phyloP scores from a whole-genome alignment of 495 filamentous ascomycete genomes.

The Penicillium mononematosum region DNA sequence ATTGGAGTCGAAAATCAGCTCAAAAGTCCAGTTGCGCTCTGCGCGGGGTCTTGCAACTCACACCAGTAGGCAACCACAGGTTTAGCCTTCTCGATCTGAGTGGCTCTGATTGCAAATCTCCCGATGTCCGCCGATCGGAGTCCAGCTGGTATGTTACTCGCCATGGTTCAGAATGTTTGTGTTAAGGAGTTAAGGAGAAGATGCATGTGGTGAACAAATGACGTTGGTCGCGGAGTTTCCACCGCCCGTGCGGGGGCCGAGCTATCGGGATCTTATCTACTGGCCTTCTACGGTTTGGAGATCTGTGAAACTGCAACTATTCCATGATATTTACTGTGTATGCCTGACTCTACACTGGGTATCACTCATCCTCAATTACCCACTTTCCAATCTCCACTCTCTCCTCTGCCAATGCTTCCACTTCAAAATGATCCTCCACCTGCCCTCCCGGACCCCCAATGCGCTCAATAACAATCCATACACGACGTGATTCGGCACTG shows the following conservation, averaged over 20 bases:
- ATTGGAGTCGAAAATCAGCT: conserved; percentile 15
- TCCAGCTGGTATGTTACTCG: conserved; percentile 67
- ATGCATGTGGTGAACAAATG: conserved; percentile 18
- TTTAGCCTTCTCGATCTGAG: conserved; percentile 79
- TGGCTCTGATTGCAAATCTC: conserved; percentile 75
- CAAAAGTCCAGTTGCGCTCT: neutral
- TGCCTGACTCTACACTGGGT: conserved; percentile 2
- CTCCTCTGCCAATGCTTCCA: conserved; percentile 69
- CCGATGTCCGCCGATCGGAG: conserved; percentile 75
- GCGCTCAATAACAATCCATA: conserved; percentile 80
- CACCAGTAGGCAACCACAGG: conserved; percentile 94
- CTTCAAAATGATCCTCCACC: conserved; percentile 56
- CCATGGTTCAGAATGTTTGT: conserved; percentile 51
- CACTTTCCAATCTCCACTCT: conserved; percentile 60
- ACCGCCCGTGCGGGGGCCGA: conserved; percentile 30
- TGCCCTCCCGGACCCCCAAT: conserved; percentile 54
- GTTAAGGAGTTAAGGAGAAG: neutral
- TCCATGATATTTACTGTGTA: neutral
- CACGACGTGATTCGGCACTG: conserved; percentile 44
- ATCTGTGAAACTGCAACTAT: conserved; percentile 1
- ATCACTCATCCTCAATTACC: conserved; percentile 42
- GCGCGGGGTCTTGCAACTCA: conserved; percentile 47
- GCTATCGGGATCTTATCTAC: conserved; percentile 13
- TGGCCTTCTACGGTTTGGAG: neutral
- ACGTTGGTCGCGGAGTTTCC: conserved; percentile 26